A percentile compares a stretch with the other conserved stretches of the same genome.
Evolutionary conservation across 371 early-diverging fungal species (phyloP).

Genomic region (Actinomucor elegans): DNA sequence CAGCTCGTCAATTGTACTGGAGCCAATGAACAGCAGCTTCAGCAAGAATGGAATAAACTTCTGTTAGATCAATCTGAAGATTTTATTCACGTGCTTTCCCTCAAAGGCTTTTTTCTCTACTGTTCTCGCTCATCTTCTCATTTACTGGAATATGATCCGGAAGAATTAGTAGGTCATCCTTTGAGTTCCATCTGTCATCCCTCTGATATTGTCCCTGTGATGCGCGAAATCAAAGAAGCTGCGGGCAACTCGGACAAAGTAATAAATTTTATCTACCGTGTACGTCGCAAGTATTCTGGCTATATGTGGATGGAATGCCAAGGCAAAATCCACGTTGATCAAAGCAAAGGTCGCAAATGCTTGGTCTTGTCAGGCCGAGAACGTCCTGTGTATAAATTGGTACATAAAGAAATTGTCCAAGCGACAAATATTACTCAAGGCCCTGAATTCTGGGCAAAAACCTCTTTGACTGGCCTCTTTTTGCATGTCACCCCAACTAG

Average conservation of each 20-base stretch:
- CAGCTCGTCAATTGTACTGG: constrained; percentile 27
- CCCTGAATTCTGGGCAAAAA: constrained; percentile 56
- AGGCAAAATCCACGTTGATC: constrained; percentile 57
- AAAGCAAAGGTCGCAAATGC: constrained; percentile 62
- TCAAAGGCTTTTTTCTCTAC: constrained; percentile 67
- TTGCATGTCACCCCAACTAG: constrained; percentile 46
- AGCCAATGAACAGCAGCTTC: constrained; percentile 28
- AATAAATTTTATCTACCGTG: constrained; percentile 59
- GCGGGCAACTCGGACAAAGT: constrained; percentile 25
- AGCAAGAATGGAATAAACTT: constrained; percentile 42
- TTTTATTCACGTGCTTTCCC: constrained; percentile 62
- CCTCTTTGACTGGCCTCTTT: constrained; percentile 55
- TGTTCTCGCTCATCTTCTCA: constrained; percentile 46
- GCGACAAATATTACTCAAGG: constrained; percentile 13
- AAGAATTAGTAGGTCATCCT: constrained; percentile 57
- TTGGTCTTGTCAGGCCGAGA: constrained; percentile 63
- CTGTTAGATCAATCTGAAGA: constrained; percentile 49
- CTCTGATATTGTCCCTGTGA: constrained; percentile 60
- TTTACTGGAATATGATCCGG: constrained; percentile 52
- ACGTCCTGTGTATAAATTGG: constrained; percentile 39
- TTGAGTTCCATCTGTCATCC: constrained; percentile 64
- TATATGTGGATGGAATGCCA: constrained; percentile 66
- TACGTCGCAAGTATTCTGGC: constrained; percentile 51
- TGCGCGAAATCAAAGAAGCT: constrained; percentile 62
- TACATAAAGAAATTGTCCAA: constrained; percentile 29